Base-by-base conservation (phyloP, 108 stramenopile genomes). In the Pinguiococcus pyrenoidosus region DNA sequence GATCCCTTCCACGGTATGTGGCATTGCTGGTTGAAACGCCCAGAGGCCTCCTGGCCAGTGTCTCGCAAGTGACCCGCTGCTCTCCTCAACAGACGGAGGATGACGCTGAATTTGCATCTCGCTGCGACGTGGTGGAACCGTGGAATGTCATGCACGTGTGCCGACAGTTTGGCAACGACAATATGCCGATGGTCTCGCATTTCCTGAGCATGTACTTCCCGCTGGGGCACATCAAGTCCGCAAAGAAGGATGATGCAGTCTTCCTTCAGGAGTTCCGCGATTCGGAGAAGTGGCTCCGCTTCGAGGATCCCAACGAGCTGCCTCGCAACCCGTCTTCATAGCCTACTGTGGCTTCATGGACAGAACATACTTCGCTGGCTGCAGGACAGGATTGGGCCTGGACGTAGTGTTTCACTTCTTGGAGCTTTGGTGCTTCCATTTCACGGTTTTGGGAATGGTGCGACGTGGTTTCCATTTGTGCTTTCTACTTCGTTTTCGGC, bases 141-240 rank as follows among this genome's bases (percentile, higher is more conserved):
- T 49, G 56, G 40, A 58, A 44, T 24, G 46, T n/a, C n/a, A n/a
- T n/a, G n/a, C n/a, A n/a, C n/a, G n/a, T n/a, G n/a, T n/a, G n/a
- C n/a, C n/a, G n/a, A n/a, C n/a, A n/a, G n/a, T n/a, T n/a, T n/a
- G n/a, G n/a, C n/a, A n/a, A n/a, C n/a, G n/a, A n/a, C n/a, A n/a
- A 57, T 14, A 81, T 75, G 57, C 69, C 76, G 5, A 72, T 82
- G 78, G 76, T 68, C 3, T 81, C 81, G 6, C 73, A 82, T n/a
- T 85, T 85, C 51, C 51, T 77, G 7, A 76, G 74, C 35, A 48
- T 75, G 26, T 76, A 74, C 42, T 66, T 85, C 37, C 72, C 76
- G 10, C 46, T 82, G 29, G 84, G 84, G 16, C 84, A 85, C 52
- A 70, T 85, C 37, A 85, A 85, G 49, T 79, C 77, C 46, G 81